Evolutionary conservation across 176 grass and related monocot genomes (phyloP).

Genomic region (Dendrocalamus sinicus): DNA sequence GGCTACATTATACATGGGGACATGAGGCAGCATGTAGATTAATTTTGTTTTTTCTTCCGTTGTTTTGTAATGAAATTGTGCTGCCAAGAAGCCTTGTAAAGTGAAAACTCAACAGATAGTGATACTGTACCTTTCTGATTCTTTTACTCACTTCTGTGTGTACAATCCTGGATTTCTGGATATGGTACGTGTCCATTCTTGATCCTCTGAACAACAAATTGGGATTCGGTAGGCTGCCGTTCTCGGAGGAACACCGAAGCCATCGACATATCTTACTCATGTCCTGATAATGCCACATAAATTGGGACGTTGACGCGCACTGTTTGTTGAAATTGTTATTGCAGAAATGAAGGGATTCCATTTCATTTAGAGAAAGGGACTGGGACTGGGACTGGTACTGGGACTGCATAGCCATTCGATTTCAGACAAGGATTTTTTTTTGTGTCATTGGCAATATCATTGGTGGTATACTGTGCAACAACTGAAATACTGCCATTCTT

Average conservation of each 20-base stretch:
- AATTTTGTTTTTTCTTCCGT: neutral
- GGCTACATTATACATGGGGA: slow-evolving; percentile 2
- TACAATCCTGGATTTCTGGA: neutral
- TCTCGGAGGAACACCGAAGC: neutral
- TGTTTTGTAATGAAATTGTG: slow-evolving; percentile 5
- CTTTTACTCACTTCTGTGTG: neutral
- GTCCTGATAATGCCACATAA: neutral
- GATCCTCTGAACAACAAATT: neutral
- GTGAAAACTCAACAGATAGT: neutral
- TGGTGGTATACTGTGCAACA: neutral
- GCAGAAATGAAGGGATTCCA: neutral
- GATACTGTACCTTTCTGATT: neutral
- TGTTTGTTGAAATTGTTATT: neutral
- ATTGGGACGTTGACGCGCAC: neutral
- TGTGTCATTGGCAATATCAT: slow-evolving; percentile 12
- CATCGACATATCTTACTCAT: neutral
- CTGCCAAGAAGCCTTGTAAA: neutral
- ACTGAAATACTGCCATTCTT: neutral
- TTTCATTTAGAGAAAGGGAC: neutral
- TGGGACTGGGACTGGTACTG: neutral
- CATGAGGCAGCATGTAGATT: slow-evolving; percentile 34
- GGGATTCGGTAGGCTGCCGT: neutral
- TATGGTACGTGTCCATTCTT: neutral
- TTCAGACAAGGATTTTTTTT: neutral
- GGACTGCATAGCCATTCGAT: neutral